Evolutionary conservation across 495 filamentous ascomycete species (phyloP).

Genomic region (Trypethelium eluteriae): DNA sequence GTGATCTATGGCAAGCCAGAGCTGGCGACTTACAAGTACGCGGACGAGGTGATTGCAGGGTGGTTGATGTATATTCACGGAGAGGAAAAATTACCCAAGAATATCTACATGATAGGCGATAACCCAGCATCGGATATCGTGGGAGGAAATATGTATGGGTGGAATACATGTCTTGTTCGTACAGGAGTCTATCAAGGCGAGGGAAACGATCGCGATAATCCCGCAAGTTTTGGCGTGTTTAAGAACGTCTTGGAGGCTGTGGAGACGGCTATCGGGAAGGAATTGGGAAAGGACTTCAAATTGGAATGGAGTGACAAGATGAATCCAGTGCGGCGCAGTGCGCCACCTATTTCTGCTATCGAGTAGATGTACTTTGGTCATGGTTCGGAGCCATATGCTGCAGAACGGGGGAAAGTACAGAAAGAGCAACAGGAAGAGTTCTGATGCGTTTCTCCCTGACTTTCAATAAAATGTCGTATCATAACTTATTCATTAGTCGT

Average conservation of each 20-base stretch:
- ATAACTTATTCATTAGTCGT: too few relatives aligned
- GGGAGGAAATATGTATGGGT: slow-evolving; percentile 73
- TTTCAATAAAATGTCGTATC: too few relatives aligned
- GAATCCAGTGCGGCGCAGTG: slow-evolving; percentile 56
- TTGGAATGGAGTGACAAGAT: slow-evolving; percentile 38
- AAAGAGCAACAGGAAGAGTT: too few relatives aligned
- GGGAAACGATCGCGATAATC: slow-evolving; percentile 33
- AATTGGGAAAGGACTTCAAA: slow-evolving; percentile 30
- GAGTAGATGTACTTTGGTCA: background rate
- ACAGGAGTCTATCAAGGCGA: slow-evolving; percentile 54
- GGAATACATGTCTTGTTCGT: slow-evolving; percentile 66
- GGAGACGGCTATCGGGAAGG: slow-evolving; percentile 29
- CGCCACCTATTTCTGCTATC: background rate
- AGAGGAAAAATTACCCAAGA: slow-evolving; percentile 59
- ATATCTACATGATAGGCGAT: slow-evolving; percentile 78
- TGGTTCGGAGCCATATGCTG: background rate
- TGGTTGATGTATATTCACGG: slow-evolving; percentile 74
- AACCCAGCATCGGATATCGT: slow-evolving; percentile 73
- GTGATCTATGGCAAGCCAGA: slow-evolving; percentile 81
- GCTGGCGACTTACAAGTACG: slow-evolving; percentile 71
- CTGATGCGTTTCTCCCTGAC: too few relatives aligned
- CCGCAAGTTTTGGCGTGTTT: slow-evolving; percentile 34
- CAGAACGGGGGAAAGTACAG: too few relatives aligned
- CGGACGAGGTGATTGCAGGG: slow-evolving; percentile 62
- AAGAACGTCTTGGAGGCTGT: slow-evolving; percentile 32